These are phyloP conservation scores for Lyophyllum decastes DNA, from an alignment of 768 basidiomycete genomes.

Conservation along the genomic window DNA sequence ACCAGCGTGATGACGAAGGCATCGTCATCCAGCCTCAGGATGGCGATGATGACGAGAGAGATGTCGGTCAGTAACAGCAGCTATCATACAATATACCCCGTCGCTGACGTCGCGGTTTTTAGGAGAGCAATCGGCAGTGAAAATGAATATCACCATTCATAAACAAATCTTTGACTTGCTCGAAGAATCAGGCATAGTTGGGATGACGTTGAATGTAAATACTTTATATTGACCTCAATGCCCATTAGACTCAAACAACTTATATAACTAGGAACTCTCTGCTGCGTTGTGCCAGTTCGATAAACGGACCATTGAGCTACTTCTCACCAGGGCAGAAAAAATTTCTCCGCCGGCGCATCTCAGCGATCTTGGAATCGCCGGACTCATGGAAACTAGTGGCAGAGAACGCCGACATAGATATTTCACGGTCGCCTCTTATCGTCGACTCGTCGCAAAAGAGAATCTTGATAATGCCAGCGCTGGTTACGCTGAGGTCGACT, in stretches of 20 bases:
- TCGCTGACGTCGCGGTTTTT: background rate
- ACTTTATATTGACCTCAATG: background rate
- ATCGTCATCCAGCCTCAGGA: conserved; percentile 41
- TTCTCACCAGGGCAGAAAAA: conserved; percentile 69
- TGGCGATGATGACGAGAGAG: conserved; percentile 40
- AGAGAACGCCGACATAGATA: conserved; percentile 88
- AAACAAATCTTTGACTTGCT: conserved; percentile 78
- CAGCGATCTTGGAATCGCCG: conserved; percentile 66
- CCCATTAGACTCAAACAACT: background rate
- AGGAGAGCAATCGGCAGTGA: conserved; percentile 44
- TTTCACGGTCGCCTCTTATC: conserved; percentile 74
- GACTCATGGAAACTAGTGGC: conserved; percentile 79
- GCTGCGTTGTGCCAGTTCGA: conserved; percentile 68
- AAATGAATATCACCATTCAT: conserved; percentile 69
- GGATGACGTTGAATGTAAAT: conserved; percentile 72
- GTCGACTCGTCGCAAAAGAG: conserved; percentile 60
- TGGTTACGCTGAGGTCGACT: conserved; percentile 46
- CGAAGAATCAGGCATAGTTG: conserved; percentile 63
- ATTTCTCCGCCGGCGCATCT: conserved; percentile 69
- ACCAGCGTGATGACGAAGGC: conserved; percentile 35
- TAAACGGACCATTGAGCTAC: conserved; percentile 80
- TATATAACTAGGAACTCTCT: conserved; percentile 57
- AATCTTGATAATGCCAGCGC: conserved; percentile 55
- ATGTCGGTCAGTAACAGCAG: conserved; percentile 25
- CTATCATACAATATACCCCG: background rate